Conservation (phyloP, 192 early-diverging fungal species). For the Chytriomyces confervae region DNA sequence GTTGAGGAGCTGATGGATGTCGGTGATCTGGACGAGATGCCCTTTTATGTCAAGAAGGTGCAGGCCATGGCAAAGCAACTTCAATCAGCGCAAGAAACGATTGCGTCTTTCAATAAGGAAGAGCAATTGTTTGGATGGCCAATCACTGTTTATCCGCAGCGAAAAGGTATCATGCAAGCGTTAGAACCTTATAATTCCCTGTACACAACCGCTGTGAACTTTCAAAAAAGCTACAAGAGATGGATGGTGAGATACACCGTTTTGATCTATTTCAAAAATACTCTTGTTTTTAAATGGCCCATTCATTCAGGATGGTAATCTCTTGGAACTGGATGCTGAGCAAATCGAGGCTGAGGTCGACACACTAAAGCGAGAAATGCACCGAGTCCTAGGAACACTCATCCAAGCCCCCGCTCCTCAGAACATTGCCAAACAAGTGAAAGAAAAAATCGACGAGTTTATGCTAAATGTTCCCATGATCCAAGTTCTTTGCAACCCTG, state of each 20-base stretch:
- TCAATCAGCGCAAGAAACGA: conserved; percentile 59
- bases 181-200: conserved; percentile 67
- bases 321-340: conserved; percentile 66
- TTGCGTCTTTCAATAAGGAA: conserved; percentile 66
- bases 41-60: conserved; percentile 73
- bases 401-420: conserved; percentile 61
- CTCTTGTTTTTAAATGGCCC: neutral
- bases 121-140: conserved; percentile 68
- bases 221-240: conserved; percentile 66
- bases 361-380: conserved; percentile 65
- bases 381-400: conserved; percentile 59
- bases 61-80: conserved; percentile 63
- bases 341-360: conserved; percentile 63
- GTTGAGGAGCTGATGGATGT: conserved; percentile 68
- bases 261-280: neutral
- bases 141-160: conserved; percentile 63
- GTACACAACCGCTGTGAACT: conserved; percentile 67
- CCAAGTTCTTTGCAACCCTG: conserved; percentile 66
- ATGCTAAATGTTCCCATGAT: conserved; percentile 65
- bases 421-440: conserved; percentile 65
- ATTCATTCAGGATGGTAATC: conserved; percentile 51
- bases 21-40: conserved; percentile 70
- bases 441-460: conserved; percentile 70
- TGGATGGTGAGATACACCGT: conserved; percentile 53
- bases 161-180: conserved; percentile 58